Conservation (phyloP, 768 basidiomycete genomes). For the Artomyces pyxidatus region DNA sequence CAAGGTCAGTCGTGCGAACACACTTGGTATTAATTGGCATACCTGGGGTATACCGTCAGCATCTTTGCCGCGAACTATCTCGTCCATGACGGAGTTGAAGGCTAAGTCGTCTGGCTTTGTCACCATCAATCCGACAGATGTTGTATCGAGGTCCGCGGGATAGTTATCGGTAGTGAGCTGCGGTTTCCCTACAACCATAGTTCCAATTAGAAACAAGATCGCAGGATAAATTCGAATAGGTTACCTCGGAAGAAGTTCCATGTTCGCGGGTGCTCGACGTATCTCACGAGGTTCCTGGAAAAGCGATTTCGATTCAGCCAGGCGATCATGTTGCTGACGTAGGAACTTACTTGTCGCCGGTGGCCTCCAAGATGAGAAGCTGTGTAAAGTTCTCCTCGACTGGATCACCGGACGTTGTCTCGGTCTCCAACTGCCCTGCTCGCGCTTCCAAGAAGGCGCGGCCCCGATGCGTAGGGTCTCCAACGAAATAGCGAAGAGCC, state of each 20-base stretch:
- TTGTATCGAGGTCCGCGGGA: constrained; percentile 51
- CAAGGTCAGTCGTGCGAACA: neutral
- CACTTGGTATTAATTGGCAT: neutral
- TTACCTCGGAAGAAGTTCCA: constrained; percentile 50
- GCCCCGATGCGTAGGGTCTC: constrained; percentile 38
- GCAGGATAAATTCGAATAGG: constrained; percentile 33
- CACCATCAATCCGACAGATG: constrained; percentile 43
- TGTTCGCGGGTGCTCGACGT: constrained; percentile 28
- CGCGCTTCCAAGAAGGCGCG: constrained; percentile 31
- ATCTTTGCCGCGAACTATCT: constrained; percentile 44
- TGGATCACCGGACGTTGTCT: constrained; percentile 32
- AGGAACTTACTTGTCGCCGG: constrained; percentile 34
- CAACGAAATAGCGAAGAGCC: constrained; percentile 36
- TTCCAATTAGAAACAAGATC: too few species aligned
- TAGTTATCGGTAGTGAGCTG: constrained; percentile 39
- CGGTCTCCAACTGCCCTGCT: constrained; percentile 35
- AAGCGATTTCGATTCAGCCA: neutral
- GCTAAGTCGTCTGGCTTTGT: constrained; percentile 24
- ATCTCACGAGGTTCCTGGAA: constrained; percentile 34
- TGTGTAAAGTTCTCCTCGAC: constrained; percentile 51
- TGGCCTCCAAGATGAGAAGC: constrained; percentile 47
- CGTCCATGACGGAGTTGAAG: constrained; percentile 40
- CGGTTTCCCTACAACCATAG: constrained; percentile 27
- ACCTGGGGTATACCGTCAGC: constrained; percentile 37
- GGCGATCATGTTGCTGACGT: too few species aligned